Percentiles rank a stretch among this genome's conserved stretches.
These are phyloP conservation scores for Verticillium nubilum DNA, from an alignment of 2,329 filamentous ascomycete genomes.

Conservation along the genomic window DNA sequence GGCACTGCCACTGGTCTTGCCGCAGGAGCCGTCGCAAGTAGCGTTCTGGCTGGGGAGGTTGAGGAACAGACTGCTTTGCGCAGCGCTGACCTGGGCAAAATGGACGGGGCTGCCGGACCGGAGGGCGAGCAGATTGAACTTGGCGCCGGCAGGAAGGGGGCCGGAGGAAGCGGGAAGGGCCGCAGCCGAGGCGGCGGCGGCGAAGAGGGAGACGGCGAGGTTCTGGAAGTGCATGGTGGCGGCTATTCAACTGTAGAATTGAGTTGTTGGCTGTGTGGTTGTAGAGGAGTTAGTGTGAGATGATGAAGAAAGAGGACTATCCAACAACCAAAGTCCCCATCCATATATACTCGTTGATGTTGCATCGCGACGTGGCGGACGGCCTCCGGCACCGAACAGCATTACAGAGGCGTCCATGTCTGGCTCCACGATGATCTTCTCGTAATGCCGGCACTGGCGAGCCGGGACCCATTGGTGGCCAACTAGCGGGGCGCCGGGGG, in stretches of 20 bases:
- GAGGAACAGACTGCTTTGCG: constrained; percentile 35
- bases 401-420: background rate
- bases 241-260: background rate
- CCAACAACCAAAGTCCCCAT: background rate
- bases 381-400: background rate
- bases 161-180: background rate
- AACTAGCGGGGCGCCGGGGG: background rate
- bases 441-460: constrained; percentile 5
- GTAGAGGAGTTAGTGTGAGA: background rate
- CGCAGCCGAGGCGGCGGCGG: constrained; percentile 18
- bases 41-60: constrained; percentile 39
- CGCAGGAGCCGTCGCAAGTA: constrained; percentile 35
- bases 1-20: constrained; percentile 29
- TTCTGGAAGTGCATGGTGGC: constrained; percentile 15
- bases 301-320: too few relatives aligned
- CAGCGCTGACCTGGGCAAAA: constrained; percentile 37
- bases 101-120: constrained; percentile 45
- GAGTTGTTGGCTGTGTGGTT: background rate
- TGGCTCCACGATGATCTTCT: constrained; percentile 8
- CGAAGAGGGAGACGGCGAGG: constrained; percentile 18
- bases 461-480: background rate
- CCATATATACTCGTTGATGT: constrained; percentile 3
- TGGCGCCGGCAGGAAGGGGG: background rate
- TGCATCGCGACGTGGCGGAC: constrained; percentile 1
- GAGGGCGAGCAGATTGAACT: constrained; percentile 30